These are phyloP conservation scores for Aspergillus awamori DNA, from an alignment of 2,329 filamentous ascomycete genomes.

Conservation along the genomic window DNA sequence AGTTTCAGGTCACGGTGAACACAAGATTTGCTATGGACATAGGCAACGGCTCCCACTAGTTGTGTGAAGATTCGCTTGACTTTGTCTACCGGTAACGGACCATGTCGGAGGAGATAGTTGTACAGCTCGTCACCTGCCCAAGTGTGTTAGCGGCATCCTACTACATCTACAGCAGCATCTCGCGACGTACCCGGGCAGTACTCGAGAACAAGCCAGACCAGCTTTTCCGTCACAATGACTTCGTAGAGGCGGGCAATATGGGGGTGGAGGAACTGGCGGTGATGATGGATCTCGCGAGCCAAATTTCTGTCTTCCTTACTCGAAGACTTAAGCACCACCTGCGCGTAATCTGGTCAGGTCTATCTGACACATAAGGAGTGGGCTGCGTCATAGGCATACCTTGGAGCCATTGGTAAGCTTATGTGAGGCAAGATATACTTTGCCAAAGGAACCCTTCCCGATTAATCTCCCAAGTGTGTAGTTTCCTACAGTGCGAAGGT, in stretches of 20 bases:
- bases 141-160: conserved; percentile 18
- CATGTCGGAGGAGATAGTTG: conserved; percentile 88
- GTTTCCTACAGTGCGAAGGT: conserved; percentile 90
- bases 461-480: conserved; percentile 90
- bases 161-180: neutral
- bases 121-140: conserved; percentile 86
- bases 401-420: conserved; percentile 99
- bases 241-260: conserved; percentile 97
- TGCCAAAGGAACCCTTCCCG: conserved; percentile 97
- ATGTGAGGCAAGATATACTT: conserved; percentile 93
- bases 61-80: conserved; percentile 96
- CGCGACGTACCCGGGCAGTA: conserved; percentile 79
- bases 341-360: conserved; percentile 15
- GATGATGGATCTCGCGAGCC: conserved; percentile 96
- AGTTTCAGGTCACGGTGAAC: conserved; percentile 96
- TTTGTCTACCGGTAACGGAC: conserved; percentile 78
- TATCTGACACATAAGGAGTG: neutral
- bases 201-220: conserved; percentile 96
- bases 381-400: conserved; percentile 51
- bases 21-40: conserved; percentile 92
- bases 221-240: conserved; percentile 90
- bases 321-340: conserved; percentile 98
- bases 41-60: conserved; percentile 89
- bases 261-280: conserved; percentile 95
- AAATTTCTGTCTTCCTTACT: conserved; percentile 95